phyloP scores from a whole-genome alignment of 129 eudicot genomes.

The Erigeron canadensis region DNA sequence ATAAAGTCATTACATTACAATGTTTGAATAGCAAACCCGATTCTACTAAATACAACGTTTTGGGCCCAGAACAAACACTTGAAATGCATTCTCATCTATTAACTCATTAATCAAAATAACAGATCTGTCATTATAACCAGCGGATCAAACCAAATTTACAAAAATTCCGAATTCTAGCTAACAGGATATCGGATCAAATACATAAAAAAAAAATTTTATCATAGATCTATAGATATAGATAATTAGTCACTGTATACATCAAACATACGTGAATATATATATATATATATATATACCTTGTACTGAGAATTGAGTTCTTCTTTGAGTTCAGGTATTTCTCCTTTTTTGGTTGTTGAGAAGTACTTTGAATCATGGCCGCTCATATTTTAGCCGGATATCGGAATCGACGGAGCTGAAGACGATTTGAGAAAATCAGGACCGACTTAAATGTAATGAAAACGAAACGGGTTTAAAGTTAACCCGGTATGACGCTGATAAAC shows the following conservation, averaged over 20 bases:
- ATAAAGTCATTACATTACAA: too few relatives aligned
- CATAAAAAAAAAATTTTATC: not conserved
- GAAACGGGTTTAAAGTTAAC: constrained; percentile 14
- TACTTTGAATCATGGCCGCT: constrained; percentile 96
- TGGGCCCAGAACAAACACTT: too few relatives aligned
- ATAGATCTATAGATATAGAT: constrained; percentile 16
- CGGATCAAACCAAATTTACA: not conserved
- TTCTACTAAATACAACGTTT: too few relatives aligned
- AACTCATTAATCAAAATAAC: not conserved
- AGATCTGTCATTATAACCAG: constrained; percentile 19
- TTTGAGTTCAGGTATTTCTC: constrained; percentile 93
- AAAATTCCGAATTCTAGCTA: not conserved
- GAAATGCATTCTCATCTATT: not conserved
- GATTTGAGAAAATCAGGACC: constrained; percentile 25
- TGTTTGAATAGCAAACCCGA: too few relatives aligned
- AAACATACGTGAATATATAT: not conserved
- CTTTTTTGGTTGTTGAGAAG: constrained; percentile 93
- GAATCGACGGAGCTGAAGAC: constrained; percentile 26
- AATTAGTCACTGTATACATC: not conserved
- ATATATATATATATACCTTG: constrained; percentile 46
- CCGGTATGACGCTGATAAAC: constrained; percentile 12
- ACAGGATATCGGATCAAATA: not conserved
- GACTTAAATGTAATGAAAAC: not conserved
- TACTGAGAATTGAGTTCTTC: constrained; percentile 98
- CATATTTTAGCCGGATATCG: constrained; percentile 40